Evolutionary conservation across 2,329 filamentous ascomycete species (phyloP), one percentile per base, ranked within the genome.

Genomic region (Thielaviopsis euricoi): DNA sequence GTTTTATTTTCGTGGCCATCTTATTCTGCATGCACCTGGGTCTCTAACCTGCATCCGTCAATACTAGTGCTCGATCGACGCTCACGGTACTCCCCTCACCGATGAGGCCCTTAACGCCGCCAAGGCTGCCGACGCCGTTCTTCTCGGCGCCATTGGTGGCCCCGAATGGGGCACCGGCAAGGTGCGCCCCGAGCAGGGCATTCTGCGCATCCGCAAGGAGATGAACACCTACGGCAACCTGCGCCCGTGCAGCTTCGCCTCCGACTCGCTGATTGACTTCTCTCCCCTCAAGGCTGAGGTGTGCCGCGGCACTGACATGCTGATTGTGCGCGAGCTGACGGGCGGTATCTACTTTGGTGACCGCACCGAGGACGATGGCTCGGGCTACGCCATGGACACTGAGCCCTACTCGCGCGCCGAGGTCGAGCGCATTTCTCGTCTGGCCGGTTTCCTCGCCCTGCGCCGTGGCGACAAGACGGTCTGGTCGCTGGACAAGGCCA

Each of bases 321-420:
- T 87, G 73, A 86, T 97, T 67, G 85, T 97, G 62, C 87, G 91
- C 53, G 91, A 97, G 73, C 73, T 96, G 56, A 96, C 90, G 0
- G 87, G 88, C 21, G 90, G 91, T 52, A 90, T 96, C 71, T 96
- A 97, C 78, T 97, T 97, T 71, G 90, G 91, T 54, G 89, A 94
- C 53, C 81, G 89, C 59, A 85, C 82, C 65, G 90, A 95, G 71
- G 82, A 78, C 66, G 85, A 86, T 55, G 87, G 86, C 60, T 82
- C 82, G 62, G 87, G 82, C 61, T 76, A 75, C 61, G 90, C 91
- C 1, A 76, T 82, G 71, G 91, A 97, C 73, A 90, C 84, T 1
- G 89, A 95, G 74, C 83, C 87, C 19, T 97, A 96, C 77, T 86
- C 83, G 52, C 80, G 86, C 48, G 70, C 77, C 56, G 93, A 97